Base-by-base conservation (phyloP, 345 rosid genomes). In the Zanthoxylum bungeanum region DNA sequence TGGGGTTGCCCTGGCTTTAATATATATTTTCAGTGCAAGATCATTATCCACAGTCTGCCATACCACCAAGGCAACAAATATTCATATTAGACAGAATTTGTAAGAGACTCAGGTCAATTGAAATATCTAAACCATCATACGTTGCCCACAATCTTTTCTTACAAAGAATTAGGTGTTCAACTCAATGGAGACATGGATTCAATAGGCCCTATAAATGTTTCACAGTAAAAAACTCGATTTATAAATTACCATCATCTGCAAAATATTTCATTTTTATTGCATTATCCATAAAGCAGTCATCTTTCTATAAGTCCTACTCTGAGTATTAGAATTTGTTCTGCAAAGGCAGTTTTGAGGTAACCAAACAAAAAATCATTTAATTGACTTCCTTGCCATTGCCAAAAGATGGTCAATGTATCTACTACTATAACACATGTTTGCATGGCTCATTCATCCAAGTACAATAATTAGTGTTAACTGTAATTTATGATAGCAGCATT, bases 11-110 rank as follows among this genome's bases (percentile, higher is more conserved):
- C 93, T 83, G 37, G 99, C 99, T 86, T 93, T 96, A 70, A 93
- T 91, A 77, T 89, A 96, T 82, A 96, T 93, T 77, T 93, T 90
- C 76, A 96, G 75, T 0, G 99, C 98, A 73, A 96, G 99, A 76
- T 93, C 98, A 80, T 93, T 96, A 84, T 96, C 99, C 77, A 96
- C 98, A 39, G 99, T 96, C 99, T 96, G 77, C 64, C 81, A 75
- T 34, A 66, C 27, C 59, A 78, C 63, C 64, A 84, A 31, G 25
- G 27, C 19, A 64, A 75, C 50, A 16, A 64, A 36, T 57, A 70
- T 46, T 64, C 27, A 42, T 12, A 53, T 58, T 21, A 76, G 10
- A 40, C 34, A 31, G 44, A 68, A 39, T 40, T 66, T 63, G 33
- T 39, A 24, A 70, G 58, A 56, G 39, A 44, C 47, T 68, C 34